phyloP scores from a whole-genome alignment of 306 rosid species.

The Abrus pulchellus region DNA sequence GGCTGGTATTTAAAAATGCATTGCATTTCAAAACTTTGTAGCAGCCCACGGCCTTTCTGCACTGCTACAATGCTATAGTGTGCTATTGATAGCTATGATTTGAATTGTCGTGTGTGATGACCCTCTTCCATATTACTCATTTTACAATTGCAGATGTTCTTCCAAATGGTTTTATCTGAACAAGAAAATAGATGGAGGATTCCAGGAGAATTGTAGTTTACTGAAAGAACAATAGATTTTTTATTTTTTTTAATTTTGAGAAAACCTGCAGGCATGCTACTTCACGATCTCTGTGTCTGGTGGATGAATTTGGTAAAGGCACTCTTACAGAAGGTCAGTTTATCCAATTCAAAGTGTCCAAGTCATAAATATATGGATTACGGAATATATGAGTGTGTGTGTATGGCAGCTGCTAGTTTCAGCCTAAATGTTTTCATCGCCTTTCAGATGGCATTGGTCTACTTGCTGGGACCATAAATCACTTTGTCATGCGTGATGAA shows the following conservation, averaged over 20 bases:
- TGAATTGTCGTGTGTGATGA: constrained; percentile 27
- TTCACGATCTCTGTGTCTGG: constrained; percentile 76
- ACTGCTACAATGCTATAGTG: no score
- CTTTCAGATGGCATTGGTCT: constrained; percentile 91
- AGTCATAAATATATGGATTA: constrained; percentile 19
- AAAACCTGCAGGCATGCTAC: constrained; percentile 83
- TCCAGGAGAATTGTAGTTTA: constrained; percentile 16
- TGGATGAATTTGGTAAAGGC: constrained; percentile 99
- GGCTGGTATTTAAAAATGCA: no score
- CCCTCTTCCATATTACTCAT: constrained; percentile 8
- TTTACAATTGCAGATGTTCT: constrained; percentile 28
- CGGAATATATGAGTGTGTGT: constrained; percentile 1
- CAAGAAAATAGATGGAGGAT: constrained; percentile 32
- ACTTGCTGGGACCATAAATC: constrained; percentile 91
- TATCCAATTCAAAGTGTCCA: constrained; percentile 39
- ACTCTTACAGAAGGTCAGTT: constrained; percentile 95
- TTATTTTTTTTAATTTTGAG: not conserved
- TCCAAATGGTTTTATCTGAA: constrained; percentile 18
- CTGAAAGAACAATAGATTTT: not conserved
- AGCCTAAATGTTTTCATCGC: constrained; percentile 39
- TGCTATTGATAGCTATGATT: not conserved
- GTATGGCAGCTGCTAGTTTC: constrained; percentile 38
- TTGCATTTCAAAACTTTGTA: no score
- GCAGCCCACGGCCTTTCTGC: no score
- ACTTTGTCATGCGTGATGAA: constrained; percentile 68